Conservation (phyloP, 2,329 filamentous ascomycete species). For the Sporothrix schenckii region DNA sequence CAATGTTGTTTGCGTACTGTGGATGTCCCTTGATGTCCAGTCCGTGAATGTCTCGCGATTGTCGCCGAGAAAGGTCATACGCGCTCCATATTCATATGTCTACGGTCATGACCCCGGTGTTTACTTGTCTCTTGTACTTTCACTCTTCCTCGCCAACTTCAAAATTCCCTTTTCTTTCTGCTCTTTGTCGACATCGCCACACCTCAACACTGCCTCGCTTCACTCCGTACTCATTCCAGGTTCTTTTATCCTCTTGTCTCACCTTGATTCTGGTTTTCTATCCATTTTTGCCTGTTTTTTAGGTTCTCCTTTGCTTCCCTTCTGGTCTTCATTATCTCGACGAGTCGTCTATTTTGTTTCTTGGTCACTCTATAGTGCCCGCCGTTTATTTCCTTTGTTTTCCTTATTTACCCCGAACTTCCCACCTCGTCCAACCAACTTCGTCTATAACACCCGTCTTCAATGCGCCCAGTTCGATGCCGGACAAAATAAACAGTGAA, state of each 20-base stretch:
- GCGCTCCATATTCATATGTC: conserved; percentile 14
- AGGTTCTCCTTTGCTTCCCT: not conserved
- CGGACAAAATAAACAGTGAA: conserved; percentile 3
- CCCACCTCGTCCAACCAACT: not conserved
- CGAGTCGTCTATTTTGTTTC: not conserved
- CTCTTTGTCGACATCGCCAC: not conserved
- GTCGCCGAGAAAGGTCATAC: conserved; percentile 1
- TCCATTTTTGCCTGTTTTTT: not conserved
- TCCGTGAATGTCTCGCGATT: conserved; percentile 13
- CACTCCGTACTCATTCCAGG: conserved; percentile 5
- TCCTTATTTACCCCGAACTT: not conserved
- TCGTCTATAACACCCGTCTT: not conserved
- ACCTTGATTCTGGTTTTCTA: conserved; percentile 18
- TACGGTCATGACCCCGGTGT: not conserved
- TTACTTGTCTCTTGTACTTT: not conserved
- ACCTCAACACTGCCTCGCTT: too few species aligned
- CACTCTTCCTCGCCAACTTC: not conserved
- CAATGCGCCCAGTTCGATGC: not conserved
- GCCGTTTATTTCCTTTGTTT: not conserved
- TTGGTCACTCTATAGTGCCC: not conserved
- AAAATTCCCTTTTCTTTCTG: not conserved
- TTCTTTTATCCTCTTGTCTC: conserved; percentile 5
- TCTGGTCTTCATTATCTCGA: not conserved
- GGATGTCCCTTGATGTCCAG: conserved; percentile 8
- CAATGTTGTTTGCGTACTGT: not conserved